A percentile compares a stretch with the other conserved stretches of the same genome.
phyloP scores from a whole-genome alignment of 768 basidiomycete genomes.

The Leccinum truebloodii region DNA sequence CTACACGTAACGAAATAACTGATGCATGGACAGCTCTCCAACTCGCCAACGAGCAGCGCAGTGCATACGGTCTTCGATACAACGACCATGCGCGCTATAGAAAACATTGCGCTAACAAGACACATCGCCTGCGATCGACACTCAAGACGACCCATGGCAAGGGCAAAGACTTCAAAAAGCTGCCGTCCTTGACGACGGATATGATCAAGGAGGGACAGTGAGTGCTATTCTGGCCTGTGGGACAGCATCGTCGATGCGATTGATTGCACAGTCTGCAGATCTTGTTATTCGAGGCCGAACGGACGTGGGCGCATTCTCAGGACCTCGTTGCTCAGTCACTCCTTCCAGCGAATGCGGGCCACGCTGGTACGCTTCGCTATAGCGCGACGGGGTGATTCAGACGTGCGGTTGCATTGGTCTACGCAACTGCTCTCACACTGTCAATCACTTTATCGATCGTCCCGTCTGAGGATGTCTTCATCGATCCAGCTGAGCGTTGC shows the following conservation, averaged over 20 bases:
- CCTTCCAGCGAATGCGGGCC: conserved; percentile 51
- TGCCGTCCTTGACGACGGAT: conserved; percentile 66
- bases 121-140: conserved; percentile 82
- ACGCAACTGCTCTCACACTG: conserved; percentile 73
- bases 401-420: conserved; percentile 76
- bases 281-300: conserved; percentile 86
- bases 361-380: conserved; percentile 61
- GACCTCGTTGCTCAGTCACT: conserved; percentile 60
- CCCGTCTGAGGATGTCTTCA: conserved; percentile 54
- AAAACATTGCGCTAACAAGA: conserved; percentile 89
- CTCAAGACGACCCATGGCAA: conserved; percentile 88
- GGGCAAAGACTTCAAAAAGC: conserved; percentile 87
- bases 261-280: conserved; percentile 64
- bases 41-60: conserved; percentile 86
- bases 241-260: conserved; percentile 11
- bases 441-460: conserved; percentile 58
- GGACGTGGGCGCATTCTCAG: conserved; percentile 90
- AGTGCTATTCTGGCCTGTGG: conserved; percentile 27
- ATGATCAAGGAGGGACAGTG: conserved; percentile 84
- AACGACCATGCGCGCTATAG: conserved; percentile 90
- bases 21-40: conserved; percentile 61
- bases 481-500: conserved; percentile 77
- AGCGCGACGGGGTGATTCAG: conserved; percentile 80
- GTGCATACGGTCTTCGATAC: conserved; percentile 87
- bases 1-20: background rate